A percentile compares a stretch with the other conserved stretches of the same genome.
These are phyloP conservation scores for maize (Zea mays) DNA, from an alignment of 176 grass and related monocot species.

Conservation along the genomic window DNA sequence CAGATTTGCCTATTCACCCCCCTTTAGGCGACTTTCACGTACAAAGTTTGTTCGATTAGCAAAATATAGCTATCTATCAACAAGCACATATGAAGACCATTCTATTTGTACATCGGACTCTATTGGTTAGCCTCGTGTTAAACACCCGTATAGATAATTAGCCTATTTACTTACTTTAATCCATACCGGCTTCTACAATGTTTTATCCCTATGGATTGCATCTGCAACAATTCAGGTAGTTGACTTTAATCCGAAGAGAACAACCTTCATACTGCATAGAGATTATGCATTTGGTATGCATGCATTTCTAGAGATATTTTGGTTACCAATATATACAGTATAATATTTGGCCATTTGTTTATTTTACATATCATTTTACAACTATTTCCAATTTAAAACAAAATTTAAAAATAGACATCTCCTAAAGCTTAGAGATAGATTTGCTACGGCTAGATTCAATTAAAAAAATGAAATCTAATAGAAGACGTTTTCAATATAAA, in stretches of 20 bases:
- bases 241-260: no score
- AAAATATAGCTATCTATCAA: not conserved
- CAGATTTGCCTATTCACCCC: no score
- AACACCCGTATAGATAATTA: not conserved
- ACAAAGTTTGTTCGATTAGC: not conserved
- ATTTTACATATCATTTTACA: not conserved
- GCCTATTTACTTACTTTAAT: no score
- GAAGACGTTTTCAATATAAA: not conserved
- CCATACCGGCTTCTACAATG: no score
- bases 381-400: not conserved
- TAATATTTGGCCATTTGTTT: fast-evolving
- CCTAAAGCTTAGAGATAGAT: not conserved
- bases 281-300: not conserved
- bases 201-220: no score
- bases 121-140: not conserved
- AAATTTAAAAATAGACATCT: not conserved
- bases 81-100: not conserved
- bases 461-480: not conserved
- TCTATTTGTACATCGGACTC: not conserved
- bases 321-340: not conserved
- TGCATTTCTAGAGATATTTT: not conserved
- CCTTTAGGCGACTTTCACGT: no score
- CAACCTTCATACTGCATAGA: not conserved
- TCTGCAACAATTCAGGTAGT: no score
- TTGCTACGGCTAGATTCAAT: not conserved